Conservation (phyloP, 2,329 filamentous ascomycete species). For the Stachybotrys elegans region DNA sequence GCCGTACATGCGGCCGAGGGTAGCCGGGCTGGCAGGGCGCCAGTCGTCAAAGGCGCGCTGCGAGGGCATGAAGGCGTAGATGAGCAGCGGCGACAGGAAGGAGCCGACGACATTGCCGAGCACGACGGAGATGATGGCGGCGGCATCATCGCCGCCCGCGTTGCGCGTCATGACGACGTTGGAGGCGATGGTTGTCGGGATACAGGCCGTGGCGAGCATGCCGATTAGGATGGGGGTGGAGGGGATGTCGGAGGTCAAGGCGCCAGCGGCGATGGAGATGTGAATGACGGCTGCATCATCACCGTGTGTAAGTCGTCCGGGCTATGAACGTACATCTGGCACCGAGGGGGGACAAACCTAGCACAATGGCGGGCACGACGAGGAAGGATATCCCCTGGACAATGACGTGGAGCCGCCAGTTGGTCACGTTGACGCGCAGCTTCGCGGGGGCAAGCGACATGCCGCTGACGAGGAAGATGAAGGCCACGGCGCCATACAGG, state of each 20-base stretch:
- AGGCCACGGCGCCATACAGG: conserved; percentile 62
- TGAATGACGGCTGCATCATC: conserved; percentile 40
- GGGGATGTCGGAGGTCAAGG: conserved; percentile 49
- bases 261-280: conserved; percentile 41
- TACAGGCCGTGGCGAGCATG: conserved; percentile 61
- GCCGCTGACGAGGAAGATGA: conserved; percentile 69
- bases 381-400: conserved; percentile 65
- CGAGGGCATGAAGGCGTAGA: conserved; percentile 54
- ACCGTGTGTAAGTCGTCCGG: no score
- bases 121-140: conserved; percentile 63
- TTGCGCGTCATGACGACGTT: conserved; percentile 71
- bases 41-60: conserved; percentile 50
- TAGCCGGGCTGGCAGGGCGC: conserved; percentile 45
- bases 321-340: no score
- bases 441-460: conserved; percentile 61
- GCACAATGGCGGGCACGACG: conserved; percentile 57
- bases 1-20: conserved; percentile 57
- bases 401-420: conserved; percentile 63
- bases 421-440: conserved; percentile 54
- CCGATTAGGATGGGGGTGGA: conserved; percentile 62
- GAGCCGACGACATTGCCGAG: conserved; percentile 65
- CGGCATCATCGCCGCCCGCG: conserved; percentile 62
- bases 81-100: conserved; percentile 60
- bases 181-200: conserved; percentile 67
- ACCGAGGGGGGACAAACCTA: conserved; percentile 33